Conservation (phyloP, 2,329 filamentous ascomycete species). For the Aspergillus tubingensis region DNA sequence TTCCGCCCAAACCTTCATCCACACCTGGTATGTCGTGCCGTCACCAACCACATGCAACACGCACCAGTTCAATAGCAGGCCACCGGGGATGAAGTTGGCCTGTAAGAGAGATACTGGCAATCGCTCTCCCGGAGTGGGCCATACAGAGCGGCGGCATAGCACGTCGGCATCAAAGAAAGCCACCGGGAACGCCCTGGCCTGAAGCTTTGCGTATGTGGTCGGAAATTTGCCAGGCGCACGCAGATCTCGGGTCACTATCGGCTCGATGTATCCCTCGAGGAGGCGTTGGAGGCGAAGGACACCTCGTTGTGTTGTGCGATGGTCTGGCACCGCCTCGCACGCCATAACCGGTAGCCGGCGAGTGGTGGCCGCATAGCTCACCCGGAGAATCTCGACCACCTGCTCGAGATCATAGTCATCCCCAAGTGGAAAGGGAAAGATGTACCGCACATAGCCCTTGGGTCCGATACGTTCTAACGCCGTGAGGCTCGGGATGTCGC, state of each 20-base stretch:
- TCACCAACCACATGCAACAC: conserved; percentile 39
- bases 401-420: conserved; percentile 34
- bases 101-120: conserved; percentile 48
- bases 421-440: conserved; percentile 39
- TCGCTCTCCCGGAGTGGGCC: conserved; percentile 41
- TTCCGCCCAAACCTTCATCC: conserved; percentile 40
- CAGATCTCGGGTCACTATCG: background rate
- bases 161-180: conserved; percentile 51
- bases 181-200: conserved; percentile 47
- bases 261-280: background rate
- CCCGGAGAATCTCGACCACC: conserved; percentile 27
- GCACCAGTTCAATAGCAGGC: conserved; percentile 50
- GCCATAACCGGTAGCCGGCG: conserved; percentile 32
- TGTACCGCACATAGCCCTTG: conserved; percentile 37
- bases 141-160: conserved; percentile 31
- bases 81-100: conserved; percentile 52
- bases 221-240: conserved; percentile 15
- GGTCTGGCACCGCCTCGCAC: conserved; percentile 37
- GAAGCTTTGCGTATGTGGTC: conserved; percentile 43
- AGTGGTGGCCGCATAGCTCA: conserved; percentile 34
- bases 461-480: conserved; percentile 38
- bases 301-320: conserved; percentile 33
- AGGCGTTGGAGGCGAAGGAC: conserved; percentile 31
- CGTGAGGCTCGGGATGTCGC: conserved; percentile 26
- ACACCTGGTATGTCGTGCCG: conserved; percentile 34